A percentile compares a stretch with the other conserved stretches of the same genome.
phyloP scores from a whole-genome alignment of 2,329 filamentous ascomycete genomes.

The Chrysoporthe puriensis region DNA sequence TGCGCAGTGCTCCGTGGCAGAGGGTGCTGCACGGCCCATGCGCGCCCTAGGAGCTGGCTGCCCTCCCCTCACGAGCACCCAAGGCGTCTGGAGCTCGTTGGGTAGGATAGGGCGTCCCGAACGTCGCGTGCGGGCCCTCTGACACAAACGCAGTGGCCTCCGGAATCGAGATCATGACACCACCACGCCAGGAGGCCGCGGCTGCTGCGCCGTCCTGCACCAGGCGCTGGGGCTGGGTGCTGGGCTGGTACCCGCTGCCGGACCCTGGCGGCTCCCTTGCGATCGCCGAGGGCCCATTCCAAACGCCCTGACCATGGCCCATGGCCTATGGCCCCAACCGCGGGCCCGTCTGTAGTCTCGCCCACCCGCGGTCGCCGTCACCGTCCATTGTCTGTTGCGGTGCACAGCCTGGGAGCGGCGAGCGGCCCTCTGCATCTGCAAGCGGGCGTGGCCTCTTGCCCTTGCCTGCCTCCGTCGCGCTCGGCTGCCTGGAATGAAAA shows the following conservation, averaged over 20 bases:
- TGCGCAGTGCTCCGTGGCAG: neutral
- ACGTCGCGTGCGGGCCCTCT: neutral
- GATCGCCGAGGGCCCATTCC: neutral
- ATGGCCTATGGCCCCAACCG: no score
- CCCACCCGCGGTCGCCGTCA: neutral
- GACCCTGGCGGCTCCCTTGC: constrained; percentile 15
- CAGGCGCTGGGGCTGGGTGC: neutral
- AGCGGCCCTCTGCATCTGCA: neutral
- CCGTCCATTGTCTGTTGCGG: neutral
- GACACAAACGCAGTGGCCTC: neutral
- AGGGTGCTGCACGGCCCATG: neutral
- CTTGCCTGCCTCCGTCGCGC: neutral
- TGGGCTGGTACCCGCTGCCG: constrained; percentile 20
- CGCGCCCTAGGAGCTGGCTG: no score
- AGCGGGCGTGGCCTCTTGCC: neutral
- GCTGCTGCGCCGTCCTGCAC: neutral
- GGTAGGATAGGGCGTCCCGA: neutral
- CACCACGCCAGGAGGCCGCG: no score
- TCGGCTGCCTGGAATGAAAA: neutral
- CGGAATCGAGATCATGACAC: neutral
- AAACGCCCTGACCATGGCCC: neutral
- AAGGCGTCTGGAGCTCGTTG: no score
- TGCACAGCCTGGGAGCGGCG: neutral
- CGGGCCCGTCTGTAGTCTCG: neutral
- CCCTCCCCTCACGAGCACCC: no score